Base-by-base conservation (phyloP, 2,329 filamentous ascomycete species). In the Ascochyta fabae region DNA sequence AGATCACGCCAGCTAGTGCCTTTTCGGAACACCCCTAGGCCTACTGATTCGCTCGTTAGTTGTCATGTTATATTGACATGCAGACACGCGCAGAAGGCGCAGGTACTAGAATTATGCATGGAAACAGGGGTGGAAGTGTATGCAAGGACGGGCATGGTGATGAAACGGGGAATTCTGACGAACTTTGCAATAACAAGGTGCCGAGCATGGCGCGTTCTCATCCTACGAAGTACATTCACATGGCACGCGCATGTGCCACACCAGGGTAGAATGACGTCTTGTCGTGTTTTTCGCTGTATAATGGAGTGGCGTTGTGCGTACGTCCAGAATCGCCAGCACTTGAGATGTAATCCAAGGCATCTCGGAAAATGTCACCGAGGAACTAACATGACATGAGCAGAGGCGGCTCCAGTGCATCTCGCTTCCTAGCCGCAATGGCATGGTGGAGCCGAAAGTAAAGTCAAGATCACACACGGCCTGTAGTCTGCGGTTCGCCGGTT, bases 81-180 rank as follows among this genome's bases (percentile, higher is more conserved):
- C 48, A 46, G 19, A 52, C 31, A 48, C 38, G 43, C 34, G 48
- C 53, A 56, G 47, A 36, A 31, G 53, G 46, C 46, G 46, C 53
- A 56, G 53, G 48, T 56, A 56, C 53, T 56, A 56, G 53, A 56
- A 56, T 31, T 3, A 51, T 48, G 48, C 48, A 48, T 52, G 39
- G 53, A 51, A 52, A 39, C 53, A 56, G 47, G 53, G 48, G 24
- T 27, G 26, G 19, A 38, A 15, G 13, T 44, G 22, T 44, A 56
- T 56, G 53, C 51, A 47, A 40, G 43, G 36, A 47, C 47, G 53
- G 53, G 23, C 53, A 44, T 56, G 36, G n/a, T 23, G 42, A 34
- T 48, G 26, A 44, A 56, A 48, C 23, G 23, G 48, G 53, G n/a
- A 56, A 52, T 56, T 51, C 34, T 51, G 49, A 52, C 53, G 53